Base-by-base conservation (phyloP, 2,329 filamentous ascomycete species). In the Drechslerella dactyloides region DNA sequence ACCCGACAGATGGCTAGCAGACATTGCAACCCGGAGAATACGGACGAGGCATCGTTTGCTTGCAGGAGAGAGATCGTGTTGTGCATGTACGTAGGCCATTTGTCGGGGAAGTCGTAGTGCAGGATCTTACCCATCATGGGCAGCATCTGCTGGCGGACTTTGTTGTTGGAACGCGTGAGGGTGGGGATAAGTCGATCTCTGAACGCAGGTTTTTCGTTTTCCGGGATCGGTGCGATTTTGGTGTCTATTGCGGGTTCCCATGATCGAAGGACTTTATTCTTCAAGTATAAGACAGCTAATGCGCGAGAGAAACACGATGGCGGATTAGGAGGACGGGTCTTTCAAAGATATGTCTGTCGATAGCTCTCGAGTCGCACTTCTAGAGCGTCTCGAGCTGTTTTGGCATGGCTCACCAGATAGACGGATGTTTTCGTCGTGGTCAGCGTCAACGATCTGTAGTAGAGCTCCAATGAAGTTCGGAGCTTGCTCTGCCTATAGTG, bases 111-210 rank as follows among this genome's bases (percentile, higher is more conserved):
- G 80, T 99, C 94, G 83, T 89, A 90, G 81, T 96, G 91, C 74
- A 99, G 86, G 78, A 99, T 93, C 81, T 96, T 96, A 82, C 97
- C 92, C 66, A 99, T 88, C 76, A 96, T 89, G 73, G 96, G 93
- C 75, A 97, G 89, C 76, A 99, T 87, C 82, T 99, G 94, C 75
- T 93, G 89, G 80, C 94, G 92, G 76, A 97, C 89, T 77, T 89
- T 88, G 54, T 89, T 87, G 73, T 88, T 87, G 50, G 92, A 90
- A 74, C 88, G 84, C 74, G 92, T 93, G 78, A 99, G 86, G 77
- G 96, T 87, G 74, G 94, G 93, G 52, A 99, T 88, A 76, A 99
- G 84, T 74, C 93, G 90, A 77, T 93, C 88, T 79, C 93, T 87
- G 79, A 97, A 91, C 76, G 90, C 86, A 64, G 86, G 84, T 82